A percentile compares a stretch with the other conserved stretches of the same genome.
Evolutionary conservation across 345 rosid species (phyloP).

Genomic region (Excoecaria cochinchinensis): DNA sequence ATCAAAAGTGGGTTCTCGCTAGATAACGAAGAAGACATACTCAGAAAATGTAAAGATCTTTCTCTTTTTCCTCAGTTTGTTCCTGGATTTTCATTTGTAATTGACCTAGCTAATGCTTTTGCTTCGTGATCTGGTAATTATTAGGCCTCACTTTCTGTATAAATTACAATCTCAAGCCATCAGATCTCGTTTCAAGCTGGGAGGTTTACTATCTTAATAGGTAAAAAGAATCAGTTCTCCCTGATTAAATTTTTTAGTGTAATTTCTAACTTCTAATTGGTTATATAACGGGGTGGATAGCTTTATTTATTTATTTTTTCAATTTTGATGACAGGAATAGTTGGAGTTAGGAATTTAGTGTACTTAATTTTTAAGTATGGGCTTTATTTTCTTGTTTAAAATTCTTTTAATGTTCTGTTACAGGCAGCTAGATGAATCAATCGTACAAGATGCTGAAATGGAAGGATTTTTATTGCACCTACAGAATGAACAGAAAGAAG

Average conservation of each 20-base stretch:
- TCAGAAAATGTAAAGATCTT: conserved; percentile 53
- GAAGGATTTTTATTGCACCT: conserved; percentile 79
- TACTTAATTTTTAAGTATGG: not conserved
- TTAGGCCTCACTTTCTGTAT: conserved; percentile 76
- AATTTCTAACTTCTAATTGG: not conserved
- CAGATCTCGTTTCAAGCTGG: conserved; percentile 91
- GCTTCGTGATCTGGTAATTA: not conserved
- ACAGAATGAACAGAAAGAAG: conserved; percentile 75
- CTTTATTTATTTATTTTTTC: not conserved
- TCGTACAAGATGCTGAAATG: conserved; percentile 65
- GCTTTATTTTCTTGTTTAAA: not conserved
- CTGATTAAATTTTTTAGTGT: not conserved
- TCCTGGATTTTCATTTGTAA: conserved; percentile 2
- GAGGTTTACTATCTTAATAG: conserved; percentile 84
- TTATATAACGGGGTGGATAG: not conserved
- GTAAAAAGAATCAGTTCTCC: conserved; percentile 26
- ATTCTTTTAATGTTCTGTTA: conserved; percentile 1
- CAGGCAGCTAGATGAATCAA: conserved; percentile 63
- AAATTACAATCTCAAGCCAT: conserved; percentile 64
- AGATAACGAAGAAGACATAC: conserved; percentile 62
- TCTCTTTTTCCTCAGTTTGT: not conserved
- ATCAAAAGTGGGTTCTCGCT: conserved; percentile 53
- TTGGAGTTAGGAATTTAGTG: not conserved
- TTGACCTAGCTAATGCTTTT: conserved; percentile 9
- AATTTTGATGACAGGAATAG: not conserved